Percentiles rank a stretch among this genome's conserved stretches.
Conservation (phyloP, 495 filamentous ascomycete species). For the Podospora anserina region DNA sequence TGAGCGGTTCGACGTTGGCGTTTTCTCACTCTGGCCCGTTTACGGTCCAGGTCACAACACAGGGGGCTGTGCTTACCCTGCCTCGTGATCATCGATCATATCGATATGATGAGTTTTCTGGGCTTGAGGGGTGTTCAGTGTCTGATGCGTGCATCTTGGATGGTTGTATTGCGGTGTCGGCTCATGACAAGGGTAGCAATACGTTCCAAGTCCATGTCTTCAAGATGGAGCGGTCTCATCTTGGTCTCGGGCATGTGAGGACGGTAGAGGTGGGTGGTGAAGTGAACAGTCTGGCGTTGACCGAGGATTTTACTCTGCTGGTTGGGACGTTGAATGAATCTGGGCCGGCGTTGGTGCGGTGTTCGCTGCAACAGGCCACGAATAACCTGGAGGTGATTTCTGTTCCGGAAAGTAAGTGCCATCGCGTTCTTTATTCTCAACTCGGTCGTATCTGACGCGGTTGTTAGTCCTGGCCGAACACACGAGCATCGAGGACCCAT, state of each 20-base stretch:
- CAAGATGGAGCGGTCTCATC: conserved; percentile 20
- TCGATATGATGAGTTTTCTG: conserved; percentile 24
- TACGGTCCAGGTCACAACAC: conserved; percentile 58
- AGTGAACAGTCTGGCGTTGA: conserved; percentile 40
- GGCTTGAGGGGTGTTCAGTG: conserved; percentile 22
- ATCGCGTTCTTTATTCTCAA: neutral
- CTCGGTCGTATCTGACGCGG: conserved; percentile 5
- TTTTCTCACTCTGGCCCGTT: conserved; percentile 34
- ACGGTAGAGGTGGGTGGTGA: conserved; percentile 37
- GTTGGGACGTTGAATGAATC: conserved; percentile 32
- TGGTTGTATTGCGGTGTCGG: conserved; percentile 36
- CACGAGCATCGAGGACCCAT: neutral
- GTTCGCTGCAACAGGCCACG: conserved; percentile 15
- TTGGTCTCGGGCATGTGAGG: conserved; percentile 19
- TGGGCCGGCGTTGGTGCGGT: conserved; percentile 28
- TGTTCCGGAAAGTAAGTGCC: conserved; percentile 23
- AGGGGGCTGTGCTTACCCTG: conserved; percentile 39
- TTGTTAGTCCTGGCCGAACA: conserved; percentile 11
- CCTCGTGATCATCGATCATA: conserved; percentile 19
- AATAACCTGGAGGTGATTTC: conserved; percentile 4
- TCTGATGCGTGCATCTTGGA: conserved; percentile 34
- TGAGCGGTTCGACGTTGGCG: conserved; percentile 56
- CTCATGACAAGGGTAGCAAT: conserved; percentile 23
- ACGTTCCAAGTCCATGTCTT: conserved; percentile 36
- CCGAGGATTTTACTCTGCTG: conserved; percentile 25